Percentiles rank a stretch among this genome's conserved stretches.
These are phyloP conservation scores for Naganishia onofrii DNA, from an alignment of 768 basidiomycete genomes.

Conservation along the genomic window DNA sequence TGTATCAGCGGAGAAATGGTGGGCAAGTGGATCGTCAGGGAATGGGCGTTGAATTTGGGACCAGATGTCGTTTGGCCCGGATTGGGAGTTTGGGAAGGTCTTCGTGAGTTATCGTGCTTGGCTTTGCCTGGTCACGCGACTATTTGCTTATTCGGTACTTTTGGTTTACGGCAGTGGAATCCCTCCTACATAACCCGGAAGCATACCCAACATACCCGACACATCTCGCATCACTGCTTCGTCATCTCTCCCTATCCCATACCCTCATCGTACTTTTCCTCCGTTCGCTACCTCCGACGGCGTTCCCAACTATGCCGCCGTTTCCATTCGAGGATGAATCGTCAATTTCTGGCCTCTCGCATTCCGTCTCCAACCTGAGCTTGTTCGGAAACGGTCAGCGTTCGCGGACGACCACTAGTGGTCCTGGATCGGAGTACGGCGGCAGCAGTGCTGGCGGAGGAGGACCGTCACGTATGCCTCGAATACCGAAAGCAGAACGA, in stretches of 20 bases:
- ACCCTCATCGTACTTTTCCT: slow-evolving; percentile 48
- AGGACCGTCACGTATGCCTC: background rate
- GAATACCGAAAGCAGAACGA: slow-evolving; percentile 36
- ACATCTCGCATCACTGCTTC: slow-evolving; percentile 44
- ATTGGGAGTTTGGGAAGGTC: slow-evolving; percentile 51
- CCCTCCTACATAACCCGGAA: slow-evolving; percentile 45
- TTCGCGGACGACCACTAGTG: background rate
- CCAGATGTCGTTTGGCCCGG: slow-evolving; percentile 45
- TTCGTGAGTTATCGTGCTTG: slow-evolving; percentile 39
- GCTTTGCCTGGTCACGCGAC: no score
- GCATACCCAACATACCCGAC: slow-evolving; percentile 47
- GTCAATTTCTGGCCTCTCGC: slow-evolving; percentile 20
- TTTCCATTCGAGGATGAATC: slow-evolving; percentile 47
- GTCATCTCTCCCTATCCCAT: slow-evolving; percentile 48
- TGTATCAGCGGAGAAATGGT: slow-evolving; percentile 47
- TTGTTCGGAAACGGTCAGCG: slow-evolving; percentile 18
- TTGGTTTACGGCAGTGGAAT: no score
- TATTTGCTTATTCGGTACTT: no score
- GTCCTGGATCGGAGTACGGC: background rate
- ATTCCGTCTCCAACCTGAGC: slow-evolving; percentile 26
- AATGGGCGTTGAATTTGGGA: slow-evolving; percentile 44
- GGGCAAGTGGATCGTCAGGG: slow-evolving; percentile 45
- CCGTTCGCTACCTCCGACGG: slow-evolving; percentile 39
- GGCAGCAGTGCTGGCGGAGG: background rate
- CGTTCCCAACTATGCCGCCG: slow-evolving; percentile 40